Evolutionary conservation across 2,329 filamentous ascomycete species (phyloP), one percentile per base, ranked within the genome.

Genomic region (Dryadomyces quercivorus): DNA sequence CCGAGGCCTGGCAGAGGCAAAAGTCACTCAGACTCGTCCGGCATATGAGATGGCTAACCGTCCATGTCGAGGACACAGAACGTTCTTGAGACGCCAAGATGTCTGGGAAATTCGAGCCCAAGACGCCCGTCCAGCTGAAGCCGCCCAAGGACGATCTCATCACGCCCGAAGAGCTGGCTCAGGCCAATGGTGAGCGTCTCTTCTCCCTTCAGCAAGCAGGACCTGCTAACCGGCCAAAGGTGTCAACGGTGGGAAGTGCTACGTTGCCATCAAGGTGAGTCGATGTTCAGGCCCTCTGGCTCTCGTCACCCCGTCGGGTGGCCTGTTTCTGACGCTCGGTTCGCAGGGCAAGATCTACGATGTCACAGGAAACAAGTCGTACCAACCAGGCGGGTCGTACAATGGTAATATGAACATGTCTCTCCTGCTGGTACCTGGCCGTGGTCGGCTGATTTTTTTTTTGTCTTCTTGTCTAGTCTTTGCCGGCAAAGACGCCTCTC

Each of bases 401-500:
- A 80, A 88, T 63, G 87, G 93, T 96, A 75, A 64, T n/a, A 10
- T n/a, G 1, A 9, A 4, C 36, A 18, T 31, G 7, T 44, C 21
- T 38, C n/a, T 36, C 10, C n/a, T 38, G 38, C 16, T 50, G n/a
- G 15, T 34, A 26, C 12, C 8, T 16, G 26, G 10, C 34, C n/a
- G 4, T 22, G 2, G 15, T 1, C 20, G 3, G 10, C n/a, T n/a
- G n/a, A n/a, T n/a, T n/a, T n/a, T n/a, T n/a, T n/a, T n/a, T n/a
- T n/a, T n/a, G n/a, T n/a, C n/a, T n/a, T n/a, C n/a, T n/a, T n/a
- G n/a, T n/a, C 2, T 61, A 98, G 93, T 96, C 20, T 98, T 98
- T 66, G 87, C 89, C 2, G 93, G 93, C 58, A 95, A 95, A 66
- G 94, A 98, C 65, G 86, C 93, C 26, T 97, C 93, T n/a, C 82